Percentiles rank a stretch among this genome's conserved stretches.
Evolutionary conservation across 2,329 filamentous ascomycete genomes (phyloP).

Genomic region (Harringtonia aguacate): DNA sequence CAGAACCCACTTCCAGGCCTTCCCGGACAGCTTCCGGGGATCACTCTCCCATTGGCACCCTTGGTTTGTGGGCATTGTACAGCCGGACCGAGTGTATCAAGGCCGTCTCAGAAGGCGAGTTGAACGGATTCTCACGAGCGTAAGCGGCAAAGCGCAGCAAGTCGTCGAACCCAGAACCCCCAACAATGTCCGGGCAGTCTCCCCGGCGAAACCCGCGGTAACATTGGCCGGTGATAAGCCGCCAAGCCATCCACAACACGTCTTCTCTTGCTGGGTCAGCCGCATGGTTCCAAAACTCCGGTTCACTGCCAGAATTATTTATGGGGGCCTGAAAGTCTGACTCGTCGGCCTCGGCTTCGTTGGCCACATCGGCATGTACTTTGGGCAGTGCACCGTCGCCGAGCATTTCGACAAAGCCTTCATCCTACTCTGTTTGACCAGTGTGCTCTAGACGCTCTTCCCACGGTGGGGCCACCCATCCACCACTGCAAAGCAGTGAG

Average conservation of each 20-base stretch:
- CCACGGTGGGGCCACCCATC: conserved; percentile 15
- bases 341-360: background rate
- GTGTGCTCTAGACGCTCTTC: conserved; percentile 10
- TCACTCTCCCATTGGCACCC: too few species aligned
- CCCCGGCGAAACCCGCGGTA: conserved; percentile 14
- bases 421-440: background rate
- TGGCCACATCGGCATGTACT: background rate
- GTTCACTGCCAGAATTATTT: conserved; percentile 9
- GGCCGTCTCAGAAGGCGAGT: too few species aligned
- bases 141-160: too few species aligned
- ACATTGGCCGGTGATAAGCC: conserved; percentile 11
- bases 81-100: too few species aligned
- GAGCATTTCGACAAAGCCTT: background rate
- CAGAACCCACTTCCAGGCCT: too few species aligned
- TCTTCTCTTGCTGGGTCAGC: conserved; percentile 16
- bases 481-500: conserved; percentile 12
- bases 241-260: conserved; percentile 16
- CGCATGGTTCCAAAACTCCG: conserved; percentile 13
- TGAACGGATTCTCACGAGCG: too few species aligned
- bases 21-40: too few species aligned
- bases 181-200: too few species aligned
- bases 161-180: too few species aligned
- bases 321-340: too few species aligned
- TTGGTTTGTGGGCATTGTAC: too few species aligned
- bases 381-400: background rate